These are phyloP conservation scores for Ehretia macrophylla DNA, from an alignment of 257 asterid species.

Conservation along the genomic window DNA sequence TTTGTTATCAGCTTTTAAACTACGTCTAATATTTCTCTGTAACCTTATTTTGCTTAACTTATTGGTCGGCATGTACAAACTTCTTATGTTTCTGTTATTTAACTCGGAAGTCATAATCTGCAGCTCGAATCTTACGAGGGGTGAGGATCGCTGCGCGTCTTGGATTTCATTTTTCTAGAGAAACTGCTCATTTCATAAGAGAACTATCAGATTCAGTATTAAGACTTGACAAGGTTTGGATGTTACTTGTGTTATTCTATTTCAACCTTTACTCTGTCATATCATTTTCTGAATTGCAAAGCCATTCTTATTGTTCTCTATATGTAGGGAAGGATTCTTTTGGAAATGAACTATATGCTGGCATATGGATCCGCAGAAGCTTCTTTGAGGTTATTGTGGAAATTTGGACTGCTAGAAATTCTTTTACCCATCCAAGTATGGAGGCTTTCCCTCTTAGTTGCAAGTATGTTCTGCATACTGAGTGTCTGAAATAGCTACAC, in stretches of 20 bases:
- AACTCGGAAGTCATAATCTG: constrained; percentile 1
- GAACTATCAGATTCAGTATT: constrained; percentile 17
- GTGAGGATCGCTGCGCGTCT: constrained; percentile 33
- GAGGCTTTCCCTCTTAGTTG: background rate
- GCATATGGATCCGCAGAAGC: constrained; percentile 40
- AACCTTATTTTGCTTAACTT: background rate
- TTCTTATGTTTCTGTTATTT: background rate
- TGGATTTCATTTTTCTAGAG: constrained; percentile 25
- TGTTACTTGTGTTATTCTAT: background rate
- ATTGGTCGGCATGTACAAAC: background rate
- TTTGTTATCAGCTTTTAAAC: too few relatives aligned
- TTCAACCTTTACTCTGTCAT: background rate
- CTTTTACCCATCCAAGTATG: constrained; percentile 31
- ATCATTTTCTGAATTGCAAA: background rate
- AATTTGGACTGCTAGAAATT: constrained; percentile 28
- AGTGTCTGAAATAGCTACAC: constrained; percentile 1
- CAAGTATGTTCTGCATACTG: background rate
- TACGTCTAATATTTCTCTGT: background rate
- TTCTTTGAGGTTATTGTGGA: constrained; percentile 31
- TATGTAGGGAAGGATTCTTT: constrained; percentile 27
- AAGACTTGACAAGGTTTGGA: constrained; percentile 28
- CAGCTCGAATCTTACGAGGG: constrained; percentile 34
- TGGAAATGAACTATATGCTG: constrained; percentile 37
- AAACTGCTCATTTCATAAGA: constrained; percentile 27
- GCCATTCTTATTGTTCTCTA: background rate